Evolutionary conservation across 1,284 basidiomycete species (phyloP), one percentile per base, ranked within the genome.

Genomic region (Irpex rosettiformis): DNA sequence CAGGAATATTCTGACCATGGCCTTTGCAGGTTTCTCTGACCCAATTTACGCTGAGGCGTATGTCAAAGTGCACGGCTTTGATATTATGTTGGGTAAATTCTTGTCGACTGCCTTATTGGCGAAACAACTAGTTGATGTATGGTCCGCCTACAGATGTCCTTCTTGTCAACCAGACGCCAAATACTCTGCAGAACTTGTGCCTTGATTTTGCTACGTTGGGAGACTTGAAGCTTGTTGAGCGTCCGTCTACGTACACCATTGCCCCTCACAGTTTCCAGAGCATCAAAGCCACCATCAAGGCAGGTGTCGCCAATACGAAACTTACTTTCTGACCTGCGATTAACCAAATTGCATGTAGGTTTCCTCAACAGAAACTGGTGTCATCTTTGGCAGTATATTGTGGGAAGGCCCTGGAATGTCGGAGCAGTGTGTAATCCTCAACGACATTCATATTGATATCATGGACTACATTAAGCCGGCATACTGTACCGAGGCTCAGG

Each of bases 391-490:
- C 43, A 97, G 96, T 73, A 98, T 99, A 65, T 87, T 97, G 18
- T 99, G 97, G 89, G 94, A 96, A 65, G 92, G 91, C n/a, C 86
- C 88, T 3, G 91, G 89, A 52, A 86, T 95, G 65, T 81, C 88
- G 0, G 93, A 96, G 70, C 87, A 87, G 53, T 94, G 88, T 73
- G 94, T 94, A 40, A 96, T 99, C 53, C 75, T 98, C 68, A 98
- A 95, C 73, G 96, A 98, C 75, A 96, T 98, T 60, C 95, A 98
- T 75, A 94, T 98, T 64, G 97, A 99, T 74, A 98, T 99, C 66
- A 96, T 99, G 92, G 96, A 98, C 74, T 99, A 98, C 75, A 99
- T 99, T 79, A 94, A 97, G 73, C 96, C 96, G 0, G 94, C 95
- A 3, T 93, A 93, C 70, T 97, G 95, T 75, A 97, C 90, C 60